Evolutionary conservation across 1,284 basidiomycete species (phyloP), one percentile per base, ranked within the genome.

Genomic region (Irpex rosettiformis): DNA sequence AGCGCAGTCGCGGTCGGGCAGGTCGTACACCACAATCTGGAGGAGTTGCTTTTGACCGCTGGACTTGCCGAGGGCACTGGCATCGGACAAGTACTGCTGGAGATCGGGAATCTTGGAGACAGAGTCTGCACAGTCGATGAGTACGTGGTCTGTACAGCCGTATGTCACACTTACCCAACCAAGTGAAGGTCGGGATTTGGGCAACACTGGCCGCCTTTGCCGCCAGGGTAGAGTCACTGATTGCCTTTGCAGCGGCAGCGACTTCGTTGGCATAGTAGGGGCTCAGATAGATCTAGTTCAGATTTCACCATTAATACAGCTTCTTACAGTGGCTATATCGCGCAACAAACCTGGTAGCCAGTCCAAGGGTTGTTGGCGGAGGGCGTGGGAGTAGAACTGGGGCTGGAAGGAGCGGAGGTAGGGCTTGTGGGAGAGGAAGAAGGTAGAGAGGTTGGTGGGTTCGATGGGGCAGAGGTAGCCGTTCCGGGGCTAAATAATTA

Each of bases 1-100:
- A 58, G 83, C 81, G 65, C 85, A 87, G 64, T 86, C 84, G 72
- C 84, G 82, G 63, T 84, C 82, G 45, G 84, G 84, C 48, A 75
- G 66, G 65, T 85, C 82, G 70, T 85, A 85, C 49, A 86, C 79
- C 62, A 86, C 83, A 61, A 86, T 84, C 65, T 83, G 82, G 25
- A 86, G 77, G 54, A 86, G 66, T 64, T 79, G 78, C 65, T 82
- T 81, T 57, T 75, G 70, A 45, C 81, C 81, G 24, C 73, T 70
- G 54, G 76, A 69, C 63, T 76, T 75, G 27, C 71, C 72, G 59
- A 77, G 67, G 16, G 79, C 71, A 52, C 68, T 66, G 18, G 83
- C 83, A 64, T 79, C 77, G 8, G 80, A 77, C 55, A 86, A 78
- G 69, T 85, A 84, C 11, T 76, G 78, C 33, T 79, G 82, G 55